Evolutionary conservation across 305 asterid species (phyloP), one percentile per base, ranked within the genome.

Genomic region (Fraxinus ornus): DNA sequence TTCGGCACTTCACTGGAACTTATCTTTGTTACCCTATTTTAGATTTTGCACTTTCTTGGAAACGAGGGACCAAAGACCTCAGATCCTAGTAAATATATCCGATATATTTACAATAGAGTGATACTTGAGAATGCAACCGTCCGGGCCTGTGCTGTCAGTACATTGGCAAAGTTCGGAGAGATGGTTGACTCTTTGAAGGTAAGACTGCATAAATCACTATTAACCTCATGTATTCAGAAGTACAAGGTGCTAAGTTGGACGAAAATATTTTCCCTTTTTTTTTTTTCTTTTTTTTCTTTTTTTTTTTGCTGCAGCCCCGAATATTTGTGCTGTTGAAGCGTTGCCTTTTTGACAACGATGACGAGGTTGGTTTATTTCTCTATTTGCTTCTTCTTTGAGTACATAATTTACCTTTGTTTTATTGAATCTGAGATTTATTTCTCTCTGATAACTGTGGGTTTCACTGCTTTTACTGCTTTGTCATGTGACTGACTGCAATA

Each of bases 41-140:
- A 95, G 98, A 94, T 95, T 81, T 95, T 95, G 78, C 95, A 95
- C 89, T 95, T 95, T 89, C 97, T 95, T 89, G 98, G 98, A 83
- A 93, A 91, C 86, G 97, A 95, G 89, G 98, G 98, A 76, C 98
- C 98, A 72, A 94, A 95, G 91, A 94, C 98, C 74, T 84, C 95
- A 19, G 97, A 94, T 82, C 97, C 98, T 0, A 91, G 97, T 86
- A 93, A 94, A 84, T 94, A 93, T 87, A 93, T 94, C 57, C 90
- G 98, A 47, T 94, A 95, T 87, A 95, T 95, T 33, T 95, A 95
- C 90, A 95, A 95, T 76, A 89, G 98, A 39, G 94, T 95, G 83
- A 94, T 95, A 78, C 93, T 95, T 80, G 98, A 95, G 86, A 95
- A 95, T 86, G 97, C 98, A 87, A 95, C 98, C 74, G 98, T 95